Conservation (phyloP, 345 rosid species). For the Schrenkiella parvula region DNA sequence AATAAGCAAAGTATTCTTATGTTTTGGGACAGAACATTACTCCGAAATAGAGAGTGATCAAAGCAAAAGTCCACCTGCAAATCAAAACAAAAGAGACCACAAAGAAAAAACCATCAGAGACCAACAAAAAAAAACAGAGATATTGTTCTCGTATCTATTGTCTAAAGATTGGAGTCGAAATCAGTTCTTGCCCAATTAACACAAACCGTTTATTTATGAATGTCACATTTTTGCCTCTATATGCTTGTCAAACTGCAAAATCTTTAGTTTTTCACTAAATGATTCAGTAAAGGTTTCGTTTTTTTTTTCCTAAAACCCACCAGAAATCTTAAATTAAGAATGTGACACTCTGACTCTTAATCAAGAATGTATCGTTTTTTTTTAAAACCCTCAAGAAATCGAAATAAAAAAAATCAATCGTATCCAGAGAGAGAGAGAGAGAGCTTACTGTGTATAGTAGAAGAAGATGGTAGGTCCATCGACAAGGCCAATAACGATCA, state of each 20-base stretch:
- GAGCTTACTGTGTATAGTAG: constrained; percentile 90
- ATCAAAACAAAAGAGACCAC: constrained; percentile 21
- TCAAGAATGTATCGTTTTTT: not conserved
- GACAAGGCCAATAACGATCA: constrained; percentile 38
- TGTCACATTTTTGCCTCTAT: not conserved
- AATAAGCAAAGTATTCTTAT: not conserved
- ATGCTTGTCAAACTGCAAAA: not conserved
- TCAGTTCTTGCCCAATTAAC: not conserved
- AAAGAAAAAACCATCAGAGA: not conserved
- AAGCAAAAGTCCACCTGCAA: constrained; percentile 86
- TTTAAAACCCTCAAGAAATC: not conserved
- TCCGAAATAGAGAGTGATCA: constrained; percentile 75
- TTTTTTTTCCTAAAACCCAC: not conserved
- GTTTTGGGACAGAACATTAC: constrained; percentile 40
- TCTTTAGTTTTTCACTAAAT: not conserved
- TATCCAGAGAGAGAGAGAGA: not conserved
- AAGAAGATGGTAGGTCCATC: constrained; percentile 82
- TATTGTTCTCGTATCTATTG: not conserved
- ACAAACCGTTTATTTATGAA: not conserved
- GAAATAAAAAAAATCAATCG: not conserved
- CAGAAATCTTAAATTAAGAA: not conserved
- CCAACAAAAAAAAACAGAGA: not conserved
- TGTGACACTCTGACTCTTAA: not conserved
- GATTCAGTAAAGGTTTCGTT: not conserved
- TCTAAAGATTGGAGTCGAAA: not conserved